These are phyloP conservation scores for Podila epicladia DNA, from an alignment of 192 early-diverging fungal genomes.

Conservation along the genomic window DNA sequence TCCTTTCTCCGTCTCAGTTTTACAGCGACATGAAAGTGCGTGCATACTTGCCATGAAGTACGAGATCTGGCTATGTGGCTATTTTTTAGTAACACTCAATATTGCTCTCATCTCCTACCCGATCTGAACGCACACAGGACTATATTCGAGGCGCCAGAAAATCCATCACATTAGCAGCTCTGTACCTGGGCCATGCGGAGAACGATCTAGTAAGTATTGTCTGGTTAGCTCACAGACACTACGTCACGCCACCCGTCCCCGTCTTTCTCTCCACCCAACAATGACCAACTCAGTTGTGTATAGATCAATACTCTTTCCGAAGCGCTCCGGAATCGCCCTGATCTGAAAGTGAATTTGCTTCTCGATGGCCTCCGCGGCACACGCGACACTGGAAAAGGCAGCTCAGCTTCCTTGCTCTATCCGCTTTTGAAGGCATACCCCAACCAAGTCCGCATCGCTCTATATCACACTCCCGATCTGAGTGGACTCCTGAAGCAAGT, in stretches of 20 bases:
- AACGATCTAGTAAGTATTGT: conserved; percentile 70
- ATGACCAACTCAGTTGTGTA: not conserved
- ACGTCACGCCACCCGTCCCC: too few relatives aligned
- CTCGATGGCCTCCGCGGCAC: conserved; percentile 92
- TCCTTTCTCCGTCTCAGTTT: conserved; percentile 56
- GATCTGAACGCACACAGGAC: conserved; percentile 40
- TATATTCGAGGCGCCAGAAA: conserved; percentile 75
- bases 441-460: conserved; percentile 68
- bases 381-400: conserved; percentile 58
- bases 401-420: conserved; percentile 74
- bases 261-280: too few relatives aligned
- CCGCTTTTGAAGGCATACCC: conserved; percentile 74
- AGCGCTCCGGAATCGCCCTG: conserved; percentile 61
- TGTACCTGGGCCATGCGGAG: conserved; percentile 91
- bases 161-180: conserved; percentile 84
- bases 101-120: too few relatives aligned
- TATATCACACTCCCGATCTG: conserved; percentile 93
- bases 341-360: conserved; percentile 77
- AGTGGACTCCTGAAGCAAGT: conserved; percentile 71
- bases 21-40: conserved; percentile 61
- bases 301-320: conserved; percentile 68
- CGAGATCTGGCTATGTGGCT: conserved; percentile 22
- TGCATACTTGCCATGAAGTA: not conserved
- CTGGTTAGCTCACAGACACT: too few relatives aligned
- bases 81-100: conserved; percentile 27